phyloP scores from a whole-genome alignment of 768 basidiomycete genomes.

The Tephrocybe sp. region DNA sequence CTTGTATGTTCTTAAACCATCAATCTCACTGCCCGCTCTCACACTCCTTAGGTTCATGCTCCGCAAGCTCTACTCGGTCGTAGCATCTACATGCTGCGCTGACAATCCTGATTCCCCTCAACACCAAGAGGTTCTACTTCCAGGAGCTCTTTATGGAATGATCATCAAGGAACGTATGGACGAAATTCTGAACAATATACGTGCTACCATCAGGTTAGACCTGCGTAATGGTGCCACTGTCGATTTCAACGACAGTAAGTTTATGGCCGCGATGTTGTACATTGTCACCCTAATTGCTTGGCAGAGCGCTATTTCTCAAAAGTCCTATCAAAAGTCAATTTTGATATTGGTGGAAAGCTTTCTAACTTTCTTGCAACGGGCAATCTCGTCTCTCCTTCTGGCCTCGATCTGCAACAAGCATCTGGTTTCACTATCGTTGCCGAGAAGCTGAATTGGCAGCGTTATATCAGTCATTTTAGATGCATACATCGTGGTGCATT shows the following conservation, averaged over 20 bases:
- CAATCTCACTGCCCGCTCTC: not conserved
- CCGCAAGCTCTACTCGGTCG: conserved; percentile 88
- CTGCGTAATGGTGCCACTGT: conserved; percentile 75
- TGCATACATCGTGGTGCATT: conserved; percentile 99
- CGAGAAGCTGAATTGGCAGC: conserved; percentile 98
- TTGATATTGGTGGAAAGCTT: conserved; percentile 87
- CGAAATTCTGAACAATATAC: conserved; percentile 76
- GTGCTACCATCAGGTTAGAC: conserved; percentile 67
- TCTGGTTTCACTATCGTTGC: conserved; percentile 99
- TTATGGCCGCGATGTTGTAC: not conserved
- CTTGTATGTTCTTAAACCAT: conserved; percentile 55
- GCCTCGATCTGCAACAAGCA: conserved; percentile 95
- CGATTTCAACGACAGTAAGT: conserved; percentile 86
- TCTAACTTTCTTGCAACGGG: conserved; percentile 97
- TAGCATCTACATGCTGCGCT: conserved; percentile 84
- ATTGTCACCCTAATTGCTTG: not conserved
- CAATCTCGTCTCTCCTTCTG: conserved; percentile 90
- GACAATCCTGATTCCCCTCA: conserved; percentile 99
- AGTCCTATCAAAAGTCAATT: conserved; percentile 74
- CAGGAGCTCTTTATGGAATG: conserved; percentile 91
- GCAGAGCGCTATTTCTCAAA: conserved; percentile 81
- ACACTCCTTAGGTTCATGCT: conserved; percentile 80
- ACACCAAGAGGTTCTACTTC: conserved; percentile 95
- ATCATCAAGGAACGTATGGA: conserved; percentile 98
- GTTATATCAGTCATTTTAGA: conserved; percentile 97